These are phyloP conservation scores for Melastoma malabathricum DNA, from an alignment of 345 rosid genomes.

Conservation along the genomic window DNA sequence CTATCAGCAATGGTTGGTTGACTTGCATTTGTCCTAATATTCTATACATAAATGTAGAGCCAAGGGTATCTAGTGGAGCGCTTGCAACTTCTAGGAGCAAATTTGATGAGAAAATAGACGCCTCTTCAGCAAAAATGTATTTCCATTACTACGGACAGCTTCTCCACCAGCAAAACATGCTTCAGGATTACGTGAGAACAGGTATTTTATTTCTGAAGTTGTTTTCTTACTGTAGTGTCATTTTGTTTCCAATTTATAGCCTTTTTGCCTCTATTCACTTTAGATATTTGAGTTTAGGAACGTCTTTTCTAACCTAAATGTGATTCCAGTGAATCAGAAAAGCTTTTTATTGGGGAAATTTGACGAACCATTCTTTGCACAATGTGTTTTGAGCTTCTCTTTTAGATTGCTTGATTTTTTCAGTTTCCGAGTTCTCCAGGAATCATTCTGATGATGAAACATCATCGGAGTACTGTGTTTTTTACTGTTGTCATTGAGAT, in stretches of 20 bases:
- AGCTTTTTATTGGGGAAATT: not conserved
- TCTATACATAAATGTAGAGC: slow-evolving; percentile 19
- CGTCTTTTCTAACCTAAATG: too few species aligned
- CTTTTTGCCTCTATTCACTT: too few species aligned
- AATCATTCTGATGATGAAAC: too few species aligned
- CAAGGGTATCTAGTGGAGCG: slow-evolving; percentile 37
- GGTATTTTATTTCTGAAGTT: slow-evolving; percentile 24
- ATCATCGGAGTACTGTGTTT: too few species aligned
- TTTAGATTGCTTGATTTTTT: too few species aligned
- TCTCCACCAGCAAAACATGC: slow-evolving; percentile 96
- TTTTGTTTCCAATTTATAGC: too few species aligned
- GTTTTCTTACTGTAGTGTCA: too few species aligned
- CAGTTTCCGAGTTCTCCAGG: too few species aligned
- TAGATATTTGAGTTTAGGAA: too few species aligned
- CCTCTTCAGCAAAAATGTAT: slow-evolving; percentile 96
- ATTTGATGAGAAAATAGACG: slow-evolving; percentile 79
- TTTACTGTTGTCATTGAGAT: too few species aligned
- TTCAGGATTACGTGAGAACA: slow-evolving; percentile 98
- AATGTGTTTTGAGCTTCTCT: not conserved
- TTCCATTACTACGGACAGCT: slow-evolving; percentile 96
- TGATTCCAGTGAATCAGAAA: not conserved
- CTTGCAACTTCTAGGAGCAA: slow-evolving; percentile 44
- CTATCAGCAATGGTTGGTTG: too few species aligned
- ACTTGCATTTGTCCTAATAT: not conserved
- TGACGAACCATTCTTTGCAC: not conserved